phyloP scores from a whole-genome alignment of 192 early-diverging fungal genomes.

The Coemansia sp. region DNA sequence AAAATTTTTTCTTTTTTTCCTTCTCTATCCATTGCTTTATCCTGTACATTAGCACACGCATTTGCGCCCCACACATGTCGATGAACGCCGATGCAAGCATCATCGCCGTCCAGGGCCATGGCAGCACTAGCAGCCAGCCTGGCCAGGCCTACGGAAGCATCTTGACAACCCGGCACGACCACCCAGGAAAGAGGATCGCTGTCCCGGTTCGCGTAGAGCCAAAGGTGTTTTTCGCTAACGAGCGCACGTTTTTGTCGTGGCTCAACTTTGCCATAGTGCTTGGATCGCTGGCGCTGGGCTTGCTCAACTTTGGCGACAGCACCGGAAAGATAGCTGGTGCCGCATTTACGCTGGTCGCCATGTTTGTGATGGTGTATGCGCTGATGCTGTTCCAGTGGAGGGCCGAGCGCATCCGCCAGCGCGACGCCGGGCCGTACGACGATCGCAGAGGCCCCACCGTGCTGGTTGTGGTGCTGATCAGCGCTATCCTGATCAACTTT shows the following conservation, averaged over 20 bases:
- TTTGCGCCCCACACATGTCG: slow-evolving; percentile 4
- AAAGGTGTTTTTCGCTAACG: slow-evolving; percentile 95
- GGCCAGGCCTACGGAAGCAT: slow-evolving; percentile 37
- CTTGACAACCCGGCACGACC: slow-evolving; percentile 26
- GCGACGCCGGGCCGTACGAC: slow-evolving; percentile 64
- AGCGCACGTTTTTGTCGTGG: slow-evolving; percentile 90
- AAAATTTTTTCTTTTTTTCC: slow-evolving; percentile 3
- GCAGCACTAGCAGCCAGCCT: background rate
- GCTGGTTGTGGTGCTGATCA: slow-evolving; percentile 64
- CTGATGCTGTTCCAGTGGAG: slow-evolving; percentile 65
- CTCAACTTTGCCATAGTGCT: slow-evolving; percentile 79
- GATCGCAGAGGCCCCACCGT: slow-evolving; percentile 65
- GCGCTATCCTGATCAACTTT: slow-evolving; percentile 72
- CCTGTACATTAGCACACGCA: background rate
- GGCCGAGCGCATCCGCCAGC: slow-evolving; percentile 58
- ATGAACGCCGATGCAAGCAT: slow-evolving; percentile 50
- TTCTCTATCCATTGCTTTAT: background rate
- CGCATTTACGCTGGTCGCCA: slow-evolving; percentile 66
- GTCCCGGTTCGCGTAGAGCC: slow-evolving; percentile 78
- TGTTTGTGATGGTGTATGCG: slow-evolving; percentile 70
- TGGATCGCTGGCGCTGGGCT: slow-evolving; percentile 72
- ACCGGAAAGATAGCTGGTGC: slow-evolving; percentile 67
- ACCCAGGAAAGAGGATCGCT: slow-evolving; percentile 59
- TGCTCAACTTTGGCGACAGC: slow-evolving; percentile 82
- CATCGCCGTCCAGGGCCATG: slow-evolving; percentile 52